A percentile compares a stretch with the other conserved stretches of the same genome.
phyloP scores from a whole-genome alignment of 2,329 filamentous ascomycete species.

The Phialemoniopsis sp. region DNA sequence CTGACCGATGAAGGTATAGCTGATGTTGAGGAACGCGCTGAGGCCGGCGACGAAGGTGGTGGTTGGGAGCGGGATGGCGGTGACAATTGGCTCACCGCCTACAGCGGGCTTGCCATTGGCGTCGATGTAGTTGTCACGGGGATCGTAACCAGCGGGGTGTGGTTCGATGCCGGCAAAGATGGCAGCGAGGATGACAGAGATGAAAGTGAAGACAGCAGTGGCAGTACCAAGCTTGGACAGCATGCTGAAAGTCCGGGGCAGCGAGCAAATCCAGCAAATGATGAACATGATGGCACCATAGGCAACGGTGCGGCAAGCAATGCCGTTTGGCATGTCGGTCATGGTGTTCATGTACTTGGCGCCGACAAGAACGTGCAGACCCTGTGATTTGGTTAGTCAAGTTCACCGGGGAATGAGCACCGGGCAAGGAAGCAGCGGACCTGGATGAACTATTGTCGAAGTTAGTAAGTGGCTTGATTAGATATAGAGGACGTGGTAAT shows the following conservation, averaged over 20 bases:
- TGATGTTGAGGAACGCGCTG: conserved; percentile 91
- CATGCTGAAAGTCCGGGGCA: conserved; percentile 80
- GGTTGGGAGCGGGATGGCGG: conserved; percentile 60
- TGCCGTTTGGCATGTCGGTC: conserved; percentile 59
- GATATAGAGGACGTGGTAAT: not conserved
- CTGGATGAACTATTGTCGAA: conserved; percentile 61
- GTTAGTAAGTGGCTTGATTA: not conserved
- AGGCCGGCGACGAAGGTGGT: conserved; percentile 80
- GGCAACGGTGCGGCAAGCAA: conserved; percentile 69
- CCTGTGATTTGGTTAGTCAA: conserved; percentile 33
- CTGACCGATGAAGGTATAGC: conserved; percentile 93
- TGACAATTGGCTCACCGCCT: conserved; percentile 62
- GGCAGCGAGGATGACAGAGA: conserved; percentile 80
- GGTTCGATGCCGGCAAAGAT: conserved; percentile 76
- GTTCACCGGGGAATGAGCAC: not conserved
- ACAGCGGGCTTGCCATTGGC: conserved; percentile 18
- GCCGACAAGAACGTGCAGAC: conserved; percentile 77
- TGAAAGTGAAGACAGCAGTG: conserved; percentile 83
- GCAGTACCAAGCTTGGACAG: conserved; percentile 74
- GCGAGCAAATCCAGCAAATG: conserved; percentile 72
- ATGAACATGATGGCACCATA: conserved; percentile 73
- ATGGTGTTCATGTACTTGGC: conserved; percentile 91
- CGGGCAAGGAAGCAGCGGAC: conserved; percentile 22
- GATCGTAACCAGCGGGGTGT: conserved; percentile 65
- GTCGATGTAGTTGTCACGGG: conserved; percentile 31